Percentiles rank a stretch among this genome's conserved stretches.
phyloP scores from a whole-genome alignment of 2,329 filamentous ascomycete genomes.

The Phialocephala subalpina region DNA sequence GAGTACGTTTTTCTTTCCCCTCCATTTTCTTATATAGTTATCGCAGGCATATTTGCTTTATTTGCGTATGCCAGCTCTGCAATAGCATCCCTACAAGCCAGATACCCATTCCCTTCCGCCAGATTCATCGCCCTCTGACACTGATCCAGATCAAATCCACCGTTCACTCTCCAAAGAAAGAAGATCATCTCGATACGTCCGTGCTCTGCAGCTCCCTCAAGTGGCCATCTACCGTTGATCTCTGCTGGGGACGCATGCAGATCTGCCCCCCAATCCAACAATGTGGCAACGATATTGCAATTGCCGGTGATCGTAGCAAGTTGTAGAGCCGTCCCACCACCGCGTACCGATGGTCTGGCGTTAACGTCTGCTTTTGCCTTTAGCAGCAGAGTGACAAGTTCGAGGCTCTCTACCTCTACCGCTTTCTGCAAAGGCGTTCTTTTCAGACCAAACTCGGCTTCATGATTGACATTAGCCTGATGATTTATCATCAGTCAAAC shows the following conservation, averaged over 20 bases:
- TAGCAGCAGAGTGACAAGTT: conserved; percentile 5
- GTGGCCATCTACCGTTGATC: conserved; percentile 6
- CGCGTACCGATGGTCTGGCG: not conserved
- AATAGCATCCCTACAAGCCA: conserved; percentile 1
- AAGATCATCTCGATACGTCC: conserved; percentile 42
- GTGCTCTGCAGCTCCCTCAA: conserved; percentile 43
- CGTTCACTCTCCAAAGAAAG: conserved; percentile 33
- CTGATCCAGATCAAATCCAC: not conserved
- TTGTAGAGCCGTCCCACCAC: conserved; percentile 16
- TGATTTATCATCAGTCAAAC: conserved; percentile 11
- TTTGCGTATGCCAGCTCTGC: not conserved
- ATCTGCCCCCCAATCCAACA: conserved; percentile 15
- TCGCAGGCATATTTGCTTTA: not conserved
- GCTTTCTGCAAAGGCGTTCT: conserved; percentile 11
- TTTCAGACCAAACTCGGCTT: conserved; percentile 7
- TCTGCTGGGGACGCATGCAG: not conserved
- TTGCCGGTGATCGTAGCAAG: conserved; percentile 14
- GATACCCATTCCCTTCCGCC: conserved; percentile 11
- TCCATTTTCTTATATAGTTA: no score
- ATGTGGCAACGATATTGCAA: conserved; percentile 3
- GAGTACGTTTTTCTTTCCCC: no score
- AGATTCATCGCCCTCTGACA: conserved; percentile 14
- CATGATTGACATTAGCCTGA: not conserved
- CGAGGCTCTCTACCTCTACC: conserved; percentile 14
- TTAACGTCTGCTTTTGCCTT: conserved; percentile 6